Evolutionary conservation across 2,329 filamentous ascomycete genomes (phyloP).

Genomic region (Thielaviopsis punctulata): DNA sequence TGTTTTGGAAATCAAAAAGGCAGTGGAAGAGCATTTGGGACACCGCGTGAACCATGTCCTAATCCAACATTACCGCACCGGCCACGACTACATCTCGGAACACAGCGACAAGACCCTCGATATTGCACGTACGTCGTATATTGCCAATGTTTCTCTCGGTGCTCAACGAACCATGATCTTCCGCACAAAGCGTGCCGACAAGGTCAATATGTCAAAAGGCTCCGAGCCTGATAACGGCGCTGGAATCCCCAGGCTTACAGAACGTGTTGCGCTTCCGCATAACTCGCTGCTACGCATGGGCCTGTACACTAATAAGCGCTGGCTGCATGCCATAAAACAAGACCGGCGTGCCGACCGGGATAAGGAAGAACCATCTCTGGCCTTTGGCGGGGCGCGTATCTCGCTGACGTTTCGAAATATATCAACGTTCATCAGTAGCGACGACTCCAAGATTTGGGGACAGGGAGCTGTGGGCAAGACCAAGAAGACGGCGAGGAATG

Average conservation of each 20-base stretch:
- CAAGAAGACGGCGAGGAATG: constrained; percentile 36
- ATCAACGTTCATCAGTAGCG: constrained; percentile 59
- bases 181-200: constrained; percentile 53
- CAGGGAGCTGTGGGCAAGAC: constrained; percentile 66
- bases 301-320: constrained; percentile 61
- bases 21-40: constrained; percentile 54
- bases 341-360: constrained; percentile 59
- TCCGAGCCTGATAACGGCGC: constrained; percentile 13
- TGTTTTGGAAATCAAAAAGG: constrained; percentile 48
- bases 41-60: constrained; percentile 81
- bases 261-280: constrained; percentile 62
- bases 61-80: constrained; percentile 82
- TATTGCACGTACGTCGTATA: constrained; percentile 61
- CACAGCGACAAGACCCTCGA: constrained; percentile 96
- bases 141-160: constrained; percentile 88
- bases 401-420: constrained; percentile 84
- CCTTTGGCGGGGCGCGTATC: constrained; percentile 62
- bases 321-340: constrained; percentile 81
- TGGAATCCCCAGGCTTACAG: constrained; percentile 29
- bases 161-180: constrained; percentile 82
- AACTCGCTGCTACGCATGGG: constrained; percentile 81
- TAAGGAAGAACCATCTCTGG: constrained; percentile 52
- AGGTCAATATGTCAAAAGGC: constrained; percentile 15
- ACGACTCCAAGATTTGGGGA: constrained; percentile 65
- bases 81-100: constrained; percentile 84